These are phyloP conservation scores for Lactarius hatsudake DNA, from an alignment of 768 basidiomycete species.

Conservation along the genomic window DNA sequence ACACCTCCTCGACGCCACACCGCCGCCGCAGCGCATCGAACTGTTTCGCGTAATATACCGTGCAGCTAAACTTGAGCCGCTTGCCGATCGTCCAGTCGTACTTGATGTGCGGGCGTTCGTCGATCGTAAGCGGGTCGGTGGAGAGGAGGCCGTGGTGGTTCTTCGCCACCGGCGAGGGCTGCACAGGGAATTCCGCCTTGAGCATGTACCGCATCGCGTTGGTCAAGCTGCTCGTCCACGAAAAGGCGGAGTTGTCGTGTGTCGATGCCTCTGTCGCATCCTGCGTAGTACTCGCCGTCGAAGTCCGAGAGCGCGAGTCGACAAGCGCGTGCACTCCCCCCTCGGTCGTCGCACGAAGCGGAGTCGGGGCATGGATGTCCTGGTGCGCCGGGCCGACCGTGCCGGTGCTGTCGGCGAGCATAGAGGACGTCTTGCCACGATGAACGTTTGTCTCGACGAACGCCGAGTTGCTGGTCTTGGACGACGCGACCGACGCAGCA, in stretches of 20 bases:
- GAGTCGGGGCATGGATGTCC: background rate
- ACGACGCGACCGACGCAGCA: conserved; percentile 29
- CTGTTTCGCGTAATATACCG: conserved; percentile 78
- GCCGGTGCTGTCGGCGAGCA: conserved; percentile 39
- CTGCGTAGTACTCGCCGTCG: conserved; percentile 19
- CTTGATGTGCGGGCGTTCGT: conserved; percentile 78
- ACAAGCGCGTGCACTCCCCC: background rate
- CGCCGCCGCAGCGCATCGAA: conserved; percentile 65
- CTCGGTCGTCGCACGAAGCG: background rate
- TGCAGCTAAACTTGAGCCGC: conserved; percentile 73
- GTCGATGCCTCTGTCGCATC: conserved; percentile 7
- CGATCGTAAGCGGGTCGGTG: conserved; percentile 43
- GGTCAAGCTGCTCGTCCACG: conserved; percentile 53
- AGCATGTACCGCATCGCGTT: conserved; percentile 61
- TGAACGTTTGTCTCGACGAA: conserved; percentile 39
- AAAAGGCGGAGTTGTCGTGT: conserved; percentile 32
- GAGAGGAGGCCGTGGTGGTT: conserved; percentile 51
- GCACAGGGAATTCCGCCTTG: conserved; percentile 37
- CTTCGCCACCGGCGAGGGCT: conserved; percentile 36
- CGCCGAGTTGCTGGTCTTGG: conserved; percentile 31
- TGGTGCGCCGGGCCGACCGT: conserved; percentile 35
- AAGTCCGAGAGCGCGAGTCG: conserved; percentile 13
- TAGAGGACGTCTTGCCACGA: conserved; percentile 41
- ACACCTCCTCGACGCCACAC: conserved; percentile 61
- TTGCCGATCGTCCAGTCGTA: conserved; percentile 79